phyloP scores from a whole-genome alignment of 345 rosid species.

The Eucalyptus regnans region DNA sequence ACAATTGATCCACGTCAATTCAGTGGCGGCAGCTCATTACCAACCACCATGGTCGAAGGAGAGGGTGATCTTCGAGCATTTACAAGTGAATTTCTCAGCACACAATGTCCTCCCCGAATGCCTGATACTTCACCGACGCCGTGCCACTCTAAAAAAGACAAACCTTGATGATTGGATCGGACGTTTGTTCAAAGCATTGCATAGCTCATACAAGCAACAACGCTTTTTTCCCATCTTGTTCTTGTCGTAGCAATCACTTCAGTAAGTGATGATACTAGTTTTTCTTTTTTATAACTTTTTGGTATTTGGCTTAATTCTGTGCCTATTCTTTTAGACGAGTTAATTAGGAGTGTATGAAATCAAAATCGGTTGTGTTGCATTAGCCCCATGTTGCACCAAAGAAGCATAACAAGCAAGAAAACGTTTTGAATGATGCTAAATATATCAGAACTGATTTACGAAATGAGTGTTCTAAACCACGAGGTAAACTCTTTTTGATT shows the following conservation, averaged over 20 bases:
- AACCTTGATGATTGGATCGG: not conserved
- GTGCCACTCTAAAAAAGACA: not conserved
- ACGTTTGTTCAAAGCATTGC: not conserved
- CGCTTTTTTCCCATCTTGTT: not conserved
- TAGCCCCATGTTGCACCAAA: not conserved
- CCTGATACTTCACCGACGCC: not conserved
- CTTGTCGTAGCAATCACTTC: not conserved
- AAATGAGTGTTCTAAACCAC: not conserved
- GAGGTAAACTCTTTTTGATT: not conserved
- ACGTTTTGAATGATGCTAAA: not conserved
- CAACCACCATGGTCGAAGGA: slow-evolving; percentile 1
- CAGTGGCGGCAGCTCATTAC: slow-evolving; percentile 7
- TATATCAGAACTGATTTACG: not conserved
- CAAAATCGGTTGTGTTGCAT: not conserved
- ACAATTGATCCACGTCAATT: slow-evolving; percentile 48
- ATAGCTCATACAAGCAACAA: not conserved
- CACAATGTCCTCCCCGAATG: slow-evolving; percentile 42
- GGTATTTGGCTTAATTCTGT: not conserved
- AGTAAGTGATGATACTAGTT: not conserved
- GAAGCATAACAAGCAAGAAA: not conserved
- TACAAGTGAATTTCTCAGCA: slow-evolving; percentile 57
- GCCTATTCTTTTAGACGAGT: not conserved
- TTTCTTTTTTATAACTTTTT: not conserved
- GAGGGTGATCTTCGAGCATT: slow-evolving; percentile 57
- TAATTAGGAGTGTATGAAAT: not conserved